Evolutionary conservation across 495 filamentous ascomycete species (phyloP).

Genomic region (Aspergillus biplanus): DNA sequence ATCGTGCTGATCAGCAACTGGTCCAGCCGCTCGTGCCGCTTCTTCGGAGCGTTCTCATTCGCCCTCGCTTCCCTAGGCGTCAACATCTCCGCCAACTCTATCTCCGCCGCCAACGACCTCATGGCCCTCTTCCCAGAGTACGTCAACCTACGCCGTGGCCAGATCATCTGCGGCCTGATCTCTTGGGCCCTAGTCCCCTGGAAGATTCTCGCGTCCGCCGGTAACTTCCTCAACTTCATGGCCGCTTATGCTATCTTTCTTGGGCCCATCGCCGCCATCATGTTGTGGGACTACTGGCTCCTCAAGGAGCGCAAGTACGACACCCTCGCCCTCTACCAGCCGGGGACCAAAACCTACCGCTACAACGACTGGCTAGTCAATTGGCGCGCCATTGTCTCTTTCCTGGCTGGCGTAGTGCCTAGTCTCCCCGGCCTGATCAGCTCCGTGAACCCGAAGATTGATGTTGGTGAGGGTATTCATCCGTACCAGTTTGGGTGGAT

Average conservation of each 20-base stretch:
- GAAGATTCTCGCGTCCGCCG: conserved; percentile 64
- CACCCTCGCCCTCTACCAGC: conserved; percentile 54
- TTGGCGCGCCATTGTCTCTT: conserved; percentile 66
- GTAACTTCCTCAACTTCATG: conserved; percentile 64
- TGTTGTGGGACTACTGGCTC: conserved; percentile 70
- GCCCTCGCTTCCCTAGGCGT: conserved; percentile 51
- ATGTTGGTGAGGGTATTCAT: conserved; percentile 50
- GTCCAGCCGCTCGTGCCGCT: conserved; percentile 55
- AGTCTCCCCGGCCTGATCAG: conserved; percentile 62
- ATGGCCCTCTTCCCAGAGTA: conserved; percentile 60
- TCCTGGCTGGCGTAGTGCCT: conserved; percentile 65
- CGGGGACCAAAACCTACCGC: conserved; percentile 42
- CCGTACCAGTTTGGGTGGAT: conserved; percentile 63
- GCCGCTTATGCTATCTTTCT: conserved; percentile 68
- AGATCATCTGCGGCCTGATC: conserved; percentile 60
- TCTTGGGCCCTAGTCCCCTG: conserved; percentile 66
- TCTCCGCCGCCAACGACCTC: conserved; percentile 68
- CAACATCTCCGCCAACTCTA: conserved; percentile 69
- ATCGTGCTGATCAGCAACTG: conserved; percentile 46
- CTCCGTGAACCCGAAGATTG: conserved; percentile 47
- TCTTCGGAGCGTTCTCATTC: conserved; percentile 53
- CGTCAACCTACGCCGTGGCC: conserved; percentile 66
- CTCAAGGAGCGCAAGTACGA: conserved; percentile 65
- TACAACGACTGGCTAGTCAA: conserved; percentile 64
- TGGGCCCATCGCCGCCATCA: conserved; percentile 68